Evolutionary conservation across 805 yeast species (phyloP).

Genomic region (Metschnikowia bowlesiae): DNA sequence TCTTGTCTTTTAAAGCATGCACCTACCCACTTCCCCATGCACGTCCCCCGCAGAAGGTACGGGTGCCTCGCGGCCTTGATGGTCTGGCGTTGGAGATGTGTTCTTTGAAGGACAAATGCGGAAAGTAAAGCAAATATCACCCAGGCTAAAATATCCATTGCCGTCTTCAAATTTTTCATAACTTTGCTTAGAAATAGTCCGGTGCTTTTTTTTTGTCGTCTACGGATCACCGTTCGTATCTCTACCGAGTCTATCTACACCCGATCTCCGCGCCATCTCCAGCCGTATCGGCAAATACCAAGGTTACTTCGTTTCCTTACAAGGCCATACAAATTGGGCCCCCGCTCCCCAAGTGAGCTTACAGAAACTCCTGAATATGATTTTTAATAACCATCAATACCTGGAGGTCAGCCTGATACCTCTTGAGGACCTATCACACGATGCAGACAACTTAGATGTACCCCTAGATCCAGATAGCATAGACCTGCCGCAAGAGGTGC

Average conservation of each 20-base stretch:
- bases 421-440: slow-evolving; percentile 5
- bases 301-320: neutral
- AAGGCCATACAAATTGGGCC: neutral
- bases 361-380: neutral
- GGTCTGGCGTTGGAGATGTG: neutral
- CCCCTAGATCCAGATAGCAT: neutral
- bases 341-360: neutral
- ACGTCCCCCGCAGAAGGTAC: neutral
- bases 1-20: too few species aligned
- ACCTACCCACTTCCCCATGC: too few species aligned
- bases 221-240: neutral
- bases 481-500: neutral
- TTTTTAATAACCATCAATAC: neutral
- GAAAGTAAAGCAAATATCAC: neutral
- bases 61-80: neutral
- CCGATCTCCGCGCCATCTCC: neutral
- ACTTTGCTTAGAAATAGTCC: neutral
- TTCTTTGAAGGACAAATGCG: slow-evolving; percentile 3
- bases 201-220: neutral
- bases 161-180: neutral
- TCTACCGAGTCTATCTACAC: neutral
- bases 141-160: neutral
- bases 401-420: slow-evolving; percentile 6
- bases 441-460: neutral
- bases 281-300: neutral